These are phyloP conservation scores for Parasarocladium wereldwijsianum DNA, from an alignment of 2,329 filamentous ascomycete species.

Conservation along the genomic window DNA sequence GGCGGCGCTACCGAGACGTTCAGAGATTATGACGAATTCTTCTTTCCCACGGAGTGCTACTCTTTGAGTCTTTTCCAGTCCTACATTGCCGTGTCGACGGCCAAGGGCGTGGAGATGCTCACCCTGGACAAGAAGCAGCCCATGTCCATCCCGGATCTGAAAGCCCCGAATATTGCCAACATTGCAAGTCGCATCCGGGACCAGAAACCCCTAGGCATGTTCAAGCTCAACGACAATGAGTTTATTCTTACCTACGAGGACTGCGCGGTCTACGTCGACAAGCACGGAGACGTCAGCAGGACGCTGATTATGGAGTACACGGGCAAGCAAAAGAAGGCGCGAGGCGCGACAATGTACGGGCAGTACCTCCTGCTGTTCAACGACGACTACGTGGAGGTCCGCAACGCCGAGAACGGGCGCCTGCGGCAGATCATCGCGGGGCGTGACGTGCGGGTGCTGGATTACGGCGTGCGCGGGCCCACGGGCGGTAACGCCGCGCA, in stretches of 20 bases:
- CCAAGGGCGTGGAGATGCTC: conserved; percentile 87
- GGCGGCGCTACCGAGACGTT: conserved; percentile 82
- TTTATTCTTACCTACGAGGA: conserved; percentile 92
- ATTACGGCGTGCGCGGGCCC: conserved; percentile 60
- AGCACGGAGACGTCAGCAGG: conserved; percentile 88
- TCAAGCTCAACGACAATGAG: conserved; percentile 80
- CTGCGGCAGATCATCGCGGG: conserved; percentile 89
- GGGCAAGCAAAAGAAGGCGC: conserved; percentile 67
- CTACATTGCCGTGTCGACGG: conserved; percentile 79
- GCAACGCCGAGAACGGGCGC: conserved; percentile 90
- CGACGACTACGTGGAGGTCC: conserved; percentile 89
- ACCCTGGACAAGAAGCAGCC: conserved; percentile 95
- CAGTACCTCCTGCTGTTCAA: conserved; percentile 90
- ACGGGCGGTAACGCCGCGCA: conserved; percentile 31
- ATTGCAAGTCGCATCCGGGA: conserved; percentile 74
- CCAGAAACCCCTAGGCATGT: conserved; percentile 87
- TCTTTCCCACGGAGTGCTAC: conserved; percentile 89
- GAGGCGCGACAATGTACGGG: conserved; percentile 75
- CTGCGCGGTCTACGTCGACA: conserved; percentile 95
- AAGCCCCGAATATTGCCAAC: conserved; percentile 61
- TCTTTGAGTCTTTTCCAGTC: conserved; percentile 93
- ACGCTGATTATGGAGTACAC: conserved; percentile 98
- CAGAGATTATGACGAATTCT: conserved; percentile 97
- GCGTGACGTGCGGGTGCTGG: conserved; percentile 75
- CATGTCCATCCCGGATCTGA: conserved; percentile 82